Evolutionary conservation across 768 basidiomycete species (phyloP).

Genomic region (Sporobolomyces pararoseus): DNA sequence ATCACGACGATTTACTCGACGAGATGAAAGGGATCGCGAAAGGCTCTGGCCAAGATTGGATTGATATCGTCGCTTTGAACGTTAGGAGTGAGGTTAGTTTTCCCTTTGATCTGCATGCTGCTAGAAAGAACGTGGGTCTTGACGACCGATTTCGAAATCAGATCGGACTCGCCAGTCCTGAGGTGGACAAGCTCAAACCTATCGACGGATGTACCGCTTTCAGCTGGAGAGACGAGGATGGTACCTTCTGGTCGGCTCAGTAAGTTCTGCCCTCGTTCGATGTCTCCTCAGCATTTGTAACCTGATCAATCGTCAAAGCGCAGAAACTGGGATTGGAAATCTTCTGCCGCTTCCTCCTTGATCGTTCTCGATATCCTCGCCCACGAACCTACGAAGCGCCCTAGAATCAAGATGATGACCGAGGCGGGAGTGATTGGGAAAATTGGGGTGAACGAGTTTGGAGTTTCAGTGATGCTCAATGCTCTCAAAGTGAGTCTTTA

Average conservation of each 20-base stretch:
- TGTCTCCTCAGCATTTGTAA: background rate
- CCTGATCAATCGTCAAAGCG: background rate
- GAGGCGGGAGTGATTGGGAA: slow-evolving; percentile 19
- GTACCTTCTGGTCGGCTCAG: slow-evolving; percentile 9
- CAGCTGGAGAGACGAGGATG: slow-evolving; percentile 6
- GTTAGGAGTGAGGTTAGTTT: slow-evolving; percentile 7
- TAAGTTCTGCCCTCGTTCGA: background rate
- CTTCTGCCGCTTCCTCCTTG: background rate
- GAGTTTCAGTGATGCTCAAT: slow-evolving; percentile 3
- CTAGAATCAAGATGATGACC: slow-evolving; percentile 13
- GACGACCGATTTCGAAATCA: too few species aligned
- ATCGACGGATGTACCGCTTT: slow-evolving; percentile 14
- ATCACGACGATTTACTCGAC: background rate
- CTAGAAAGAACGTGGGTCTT: too few species aligned
- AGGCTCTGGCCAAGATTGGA: background rate
- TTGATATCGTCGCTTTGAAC: slow-evolving; percentile 8
- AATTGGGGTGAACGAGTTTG: slow-evolving; percentile 4
- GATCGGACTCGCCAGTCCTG: slow-evolving; percentile 11
- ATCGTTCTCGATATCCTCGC: slow-evolving; percentile 8
- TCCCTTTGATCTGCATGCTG: too few species aligned
- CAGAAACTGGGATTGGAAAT: slow-evolving; percentile 20
- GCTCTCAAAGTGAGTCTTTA: slow-evolving; percentile 10
- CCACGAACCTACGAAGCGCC: background rate
- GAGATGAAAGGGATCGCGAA: slow-evolving; percentile 11
- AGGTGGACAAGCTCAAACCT: background rate